These are phyloP conservation scores for Oxyria digyna DNA, from an alignment of 148 eudicot species.

Conservation along the genomic window DNA sequence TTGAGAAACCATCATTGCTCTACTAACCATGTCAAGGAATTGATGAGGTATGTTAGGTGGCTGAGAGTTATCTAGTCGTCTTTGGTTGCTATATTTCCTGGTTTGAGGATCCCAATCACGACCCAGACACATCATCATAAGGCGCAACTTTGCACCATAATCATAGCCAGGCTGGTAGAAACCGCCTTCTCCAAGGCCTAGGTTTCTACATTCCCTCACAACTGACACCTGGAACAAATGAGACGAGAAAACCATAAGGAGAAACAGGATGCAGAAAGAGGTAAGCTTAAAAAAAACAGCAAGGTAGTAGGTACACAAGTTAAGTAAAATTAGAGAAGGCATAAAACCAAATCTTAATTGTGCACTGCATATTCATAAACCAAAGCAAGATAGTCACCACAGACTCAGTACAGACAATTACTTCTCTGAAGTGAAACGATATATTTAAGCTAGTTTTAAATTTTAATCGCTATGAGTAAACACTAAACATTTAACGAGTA, in stretches of 20 bases:
- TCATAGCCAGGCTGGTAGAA: constrained; percentile 38
- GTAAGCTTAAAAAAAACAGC: too few species aligned
- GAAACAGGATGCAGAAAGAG: background rate
- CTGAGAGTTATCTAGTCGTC: constrained; percentile 24
- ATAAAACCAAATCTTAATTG: too few species aligned
- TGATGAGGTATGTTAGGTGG: constrained; percentile 35
- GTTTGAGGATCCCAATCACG: constrained; percentile 56
- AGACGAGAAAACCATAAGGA: background rate
- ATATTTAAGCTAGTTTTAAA: too few species aligned
- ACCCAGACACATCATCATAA: constrained; percentile 71
- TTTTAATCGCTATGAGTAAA: too few species aligned
- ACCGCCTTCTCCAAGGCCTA: constrained; percentile 53
- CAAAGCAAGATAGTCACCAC: too few species aligned
- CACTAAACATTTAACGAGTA: too few species aligned
- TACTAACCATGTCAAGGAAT: constrained; percentile 25
- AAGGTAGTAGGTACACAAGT: too few species aligned
- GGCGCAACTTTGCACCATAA: constrained; percentile 24
- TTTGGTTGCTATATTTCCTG: constrained; percentile 18
- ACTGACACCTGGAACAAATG: constrained; percentile 29
- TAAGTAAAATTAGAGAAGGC: too few species aligned
- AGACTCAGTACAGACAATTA: too few species aligned
- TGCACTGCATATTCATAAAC: too few species aligned
- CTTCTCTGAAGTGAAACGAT: too few species aligned
- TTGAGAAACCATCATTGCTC: constrained; percentile 35
- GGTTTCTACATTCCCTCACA: constrained; percentile 29